Percentiles rank a stretch among this genome's conserved stretches.
phyloP scores from a whole-genome alignment of 2,329 filamentous ascomycete genomes.

The Orbilia oligospora region DNA sequence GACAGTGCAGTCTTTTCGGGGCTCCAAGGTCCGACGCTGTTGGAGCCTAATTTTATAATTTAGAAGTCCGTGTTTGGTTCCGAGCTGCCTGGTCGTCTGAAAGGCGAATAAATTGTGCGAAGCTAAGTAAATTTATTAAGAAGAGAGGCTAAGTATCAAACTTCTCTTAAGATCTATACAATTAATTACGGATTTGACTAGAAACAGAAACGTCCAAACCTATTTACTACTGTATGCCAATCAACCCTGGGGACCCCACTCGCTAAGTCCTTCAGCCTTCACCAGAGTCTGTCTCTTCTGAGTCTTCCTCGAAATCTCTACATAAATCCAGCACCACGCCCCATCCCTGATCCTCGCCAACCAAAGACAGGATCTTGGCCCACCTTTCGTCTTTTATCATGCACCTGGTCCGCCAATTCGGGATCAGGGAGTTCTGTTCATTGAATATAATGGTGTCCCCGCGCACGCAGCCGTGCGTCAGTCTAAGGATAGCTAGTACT shows the following conservation, averaged over 20 bases:
- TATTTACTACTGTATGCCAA: background rate
- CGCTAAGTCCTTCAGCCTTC: background rate
- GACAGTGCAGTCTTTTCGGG: background rate
- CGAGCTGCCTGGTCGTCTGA: background rate
- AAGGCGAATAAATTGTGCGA: background rate
- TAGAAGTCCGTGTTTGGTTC: background rate
- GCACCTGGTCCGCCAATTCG: constrained; percentile 50
- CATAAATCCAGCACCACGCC: constrained; percentile 45
- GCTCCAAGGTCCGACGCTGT: background rate
- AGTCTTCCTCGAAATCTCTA: constrained; percentile 31
- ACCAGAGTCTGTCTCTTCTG: constrained; percentile 41
- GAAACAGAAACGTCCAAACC: constrained; percentile 17
- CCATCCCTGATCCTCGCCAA: constrained; percentile 46
- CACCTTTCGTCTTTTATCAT: constrained; percentile 54
- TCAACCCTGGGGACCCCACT: background rate
- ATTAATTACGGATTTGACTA: constrained; percentile 8
- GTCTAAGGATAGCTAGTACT: constrained; percentile 36
- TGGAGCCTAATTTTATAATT: background rate
- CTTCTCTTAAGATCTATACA: background rate
- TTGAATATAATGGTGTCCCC: constrained; percentile 29
- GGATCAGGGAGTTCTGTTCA: constrained; percentile 33
- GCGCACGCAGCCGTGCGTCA: constrained; percentile 34
- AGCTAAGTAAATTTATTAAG: background rate
- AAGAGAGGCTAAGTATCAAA: background rate
- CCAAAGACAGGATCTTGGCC: constrained; percentile 39